Conservation (phyloP, 2,329 filamentous ascomycete species). For the Parafenestella ontariensis region DNA sequence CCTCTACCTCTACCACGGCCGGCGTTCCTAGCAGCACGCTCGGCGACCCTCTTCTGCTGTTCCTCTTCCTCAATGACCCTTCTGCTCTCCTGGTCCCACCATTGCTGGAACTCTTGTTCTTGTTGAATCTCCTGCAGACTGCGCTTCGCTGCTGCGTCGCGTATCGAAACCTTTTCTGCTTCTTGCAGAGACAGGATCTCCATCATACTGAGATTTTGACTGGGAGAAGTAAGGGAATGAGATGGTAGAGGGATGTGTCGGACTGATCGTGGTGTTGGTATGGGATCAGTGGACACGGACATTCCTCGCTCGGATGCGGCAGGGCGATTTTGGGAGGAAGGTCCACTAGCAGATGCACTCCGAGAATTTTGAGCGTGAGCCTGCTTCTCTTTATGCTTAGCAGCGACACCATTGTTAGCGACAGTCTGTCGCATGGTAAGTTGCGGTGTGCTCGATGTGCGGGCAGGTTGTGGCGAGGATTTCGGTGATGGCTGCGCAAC, state of each 20-base stretch:
- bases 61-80: slow-evolving; percentile 69
- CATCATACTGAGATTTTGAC: slow-evolving; percentile 75
- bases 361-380: slow-evolving; percentile 17
- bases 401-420: slow-evolving; percentile 37
- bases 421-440: slow-evolving; percentile 70
- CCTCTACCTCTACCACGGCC: slow-evolving; percentile 34
- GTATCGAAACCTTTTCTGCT: slow-evolving; percentile 80
- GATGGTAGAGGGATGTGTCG: slow-evolving; percentile 61
- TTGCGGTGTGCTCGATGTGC: slow-evolving; percentile 53
- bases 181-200: slow-evolving; percentile 91
- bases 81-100: slow-evolving; percentile 89
- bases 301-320: slow-evolving; percentile 41
- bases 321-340: slow-evolving; percentile 36
- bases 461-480: slow-evolving; percentile 22
- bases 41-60: slow-evolving; percentile 48
- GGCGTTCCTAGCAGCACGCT: slow-evolving; percentile 29
- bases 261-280: slow-evolving; percentile 53
- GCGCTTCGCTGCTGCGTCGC: slow-evolving; percentile 84
- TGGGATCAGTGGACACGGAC: slow-evolving; percentile 43
- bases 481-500: slow-evolving; percentile 13
- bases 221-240: slow-evolving; percentile 67
- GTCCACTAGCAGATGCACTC: slow-evolving; percentile 14
- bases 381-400: slow-evolving; percentile 37
- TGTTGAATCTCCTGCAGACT: slow-evolving; percentile 94
- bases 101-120: slow-evolving; percentile 95